Evolutionary conservation across 768 basidiomycete genomes (phyloP).

Genomic region (Paxillus involutus): DNA sequence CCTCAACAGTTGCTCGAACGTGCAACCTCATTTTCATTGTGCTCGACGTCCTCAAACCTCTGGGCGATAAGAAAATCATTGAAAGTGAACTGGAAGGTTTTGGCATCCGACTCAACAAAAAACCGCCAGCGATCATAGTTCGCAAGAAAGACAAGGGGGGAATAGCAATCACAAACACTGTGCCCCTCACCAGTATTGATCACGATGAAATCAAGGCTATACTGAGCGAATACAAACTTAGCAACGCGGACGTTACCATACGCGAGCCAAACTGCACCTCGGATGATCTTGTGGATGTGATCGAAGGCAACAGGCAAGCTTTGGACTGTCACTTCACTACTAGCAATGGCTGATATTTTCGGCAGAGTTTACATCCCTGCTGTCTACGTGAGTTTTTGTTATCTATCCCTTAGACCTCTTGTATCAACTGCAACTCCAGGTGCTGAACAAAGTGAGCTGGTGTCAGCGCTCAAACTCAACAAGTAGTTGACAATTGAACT

Average conservation of each 20-base stretch:
- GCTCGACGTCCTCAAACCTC: slow-evolving; percentile 96
- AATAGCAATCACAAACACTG: slow-evolving; percentile 93
- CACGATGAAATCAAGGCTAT: slow-evolving; percentile 96
- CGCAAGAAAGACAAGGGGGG: slow-evolving; percentile 88
- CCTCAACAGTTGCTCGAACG: slow-evolving; percentile 80
- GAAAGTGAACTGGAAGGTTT: slow-evolving; percentile 97
- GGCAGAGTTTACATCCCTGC: slow-evolving; percentile 89
- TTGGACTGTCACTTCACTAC: neutral
- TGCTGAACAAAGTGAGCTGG: slow-evolving; percentile 73
- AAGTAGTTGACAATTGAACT: slow-evolving; percentile 3
- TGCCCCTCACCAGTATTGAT: slow-evolving; percentile 93
- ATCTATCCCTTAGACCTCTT: neutral
- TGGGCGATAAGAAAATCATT: slow-evolving; percentile 90
- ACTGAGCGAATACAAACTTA: slow-evolving; percentile 88
- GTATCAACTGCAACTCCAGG: slow-evolving; percentile 37
- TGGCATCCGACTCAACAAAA: slow-evolving; percentile 94
- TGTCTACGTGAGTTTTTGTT: slow-evolving; percentile 63
- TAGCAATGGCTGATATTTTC: slow-evolving; percentile 2
- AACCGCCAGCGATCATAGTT: slow-evolving; percentile 82
- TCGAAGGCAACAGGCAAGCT: slow-evolving; percentile 86
- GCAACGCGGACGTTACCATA: slow-evolving; percentile 89
- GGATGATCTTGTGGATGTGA: slow-evolving; percentile 95
- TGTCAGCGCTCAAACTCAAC: neutral
- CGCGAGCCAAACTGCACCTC: slow-evolving; percentile 89
- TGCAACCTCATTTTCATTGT: slow-evolving; percentile 99